Percentiles rank a stretch among this genome's conserved stretches.
Evolutionary conservation across 345 rosid species (phyloP).

Genomic region (Noccaea bulbosa): DNA sequence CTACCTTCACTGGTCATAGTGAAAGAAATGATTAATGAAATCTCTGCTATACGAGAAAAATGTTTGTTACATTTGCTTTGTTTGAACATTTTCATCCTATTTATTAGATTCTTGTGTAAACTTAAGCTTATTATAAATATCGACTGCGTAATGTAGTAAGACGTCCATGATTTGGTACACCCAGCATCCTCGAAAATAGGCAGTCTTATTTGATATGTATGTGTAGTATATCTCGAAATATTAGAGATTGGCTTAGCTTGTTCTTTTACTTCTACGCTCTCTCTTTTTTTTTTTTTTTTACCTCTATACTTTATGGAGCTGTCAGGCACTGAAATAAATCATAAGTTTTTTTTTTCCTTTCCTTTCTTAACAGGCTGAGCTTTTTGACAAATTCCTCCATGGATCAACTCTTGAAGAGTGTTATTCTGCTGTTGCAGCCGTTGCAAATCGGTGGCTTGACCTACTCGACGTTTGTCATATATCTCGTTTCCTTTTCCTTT

Average conservation of each 20-base stretch:
- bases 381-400: slow-evolving; percentile 91
- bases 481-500: slow-evolving; percentile 4
- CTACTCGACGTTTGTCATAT: slow-evolving; percentile 77
- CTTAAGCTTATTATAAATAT: slow-evolving; percentile 9
- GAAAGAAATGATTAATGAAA: slow-evolving; percentile 8
- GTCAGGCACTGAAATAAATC: slow-evolving; percentile 12
- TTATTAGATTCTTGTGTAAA: slow-evolving; percentile 9
- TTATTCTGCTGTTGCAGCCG: slow-evolving; percentile 89
- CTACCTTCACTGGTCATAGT: neutral
- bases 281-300: neutral
- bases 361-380: slow-evolving; percentile 71
- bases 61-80: slow-evolving; percentile 2
- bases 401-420: slow-evolving; percentile 92
- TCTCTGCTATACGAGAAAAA: neutral
- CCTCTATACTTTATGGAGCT: slow-evolving; percentile 15
- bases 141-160: slow-evolving; percentile 13
- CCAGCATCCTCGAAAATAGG: slow-evolving; percentile 12
- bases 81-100: neutral
- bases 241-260: neutral
- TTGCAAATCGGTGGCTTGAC: slow-evolving; percentile 98
- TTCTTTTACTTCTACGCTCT: neutral
- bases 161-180: slow-evolving; percentile 25
- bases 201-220: slow-evolving; percentile 18
- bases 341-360: neutral
- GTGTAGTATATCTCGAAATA: neutral